These are phyloP conservation scores for Senna siamea DNA, from an alignment of 306 rosid genomes.

Conservation along the genomic window DNA sequence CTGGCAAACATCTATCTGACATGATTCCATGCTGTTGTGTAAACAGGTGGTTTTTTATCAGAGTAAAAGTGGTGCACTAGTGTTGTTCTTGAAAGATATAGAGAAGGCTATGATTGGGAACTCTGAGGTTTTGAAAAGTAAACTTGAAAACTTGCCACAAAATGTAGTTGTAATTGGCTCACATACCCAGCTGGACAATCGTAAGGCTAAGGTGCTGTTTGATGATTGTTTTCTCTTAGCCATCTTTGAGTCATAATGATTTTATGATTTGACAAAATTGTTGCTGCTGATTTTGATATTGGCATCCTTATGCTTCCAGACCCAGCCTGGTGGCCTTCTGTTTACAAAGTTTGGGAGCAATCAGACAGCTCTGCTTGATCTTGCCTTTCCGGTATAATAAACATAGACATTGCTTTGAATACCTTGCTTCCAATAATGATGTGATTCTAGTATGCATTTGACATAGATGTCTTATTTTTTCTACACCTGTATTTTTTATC, in stretches of 20 bases:
- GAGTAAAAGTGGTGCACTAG: constrained; percentile 66
- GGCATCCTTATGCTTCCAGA: constrained; percentile 50
- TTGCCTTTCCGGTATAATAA: constrained; percentile 88
- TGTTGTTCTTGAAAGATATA: constrained; percentile 87
- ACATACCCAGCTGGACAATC: constrained; percentile 80
- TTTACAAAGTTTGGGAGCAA: constrained; percentile 91
- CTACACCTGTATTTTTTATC: neutral
- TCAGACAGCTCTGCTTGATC: constrained; percentile 96
- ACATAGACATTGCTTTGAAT: constrained; percentile 9
- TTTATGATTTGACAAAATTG: constrained; percentile 11
- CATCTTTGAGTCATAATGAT: constrained; percentile 11
- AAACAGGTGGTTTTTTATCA: constrained; percentile 65
- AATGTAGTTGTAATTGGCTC: constrained; percentile 89
- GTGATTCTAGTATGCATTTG: constrained; percentile 33
- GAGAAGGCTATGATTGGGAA: constrained; percentile 81
- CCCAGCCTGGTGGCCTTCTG: constrained; percentile 92
- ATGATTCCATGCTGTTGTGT: constrained; percentile 21
- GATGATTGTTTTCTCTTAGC: constrained; percentile 32
- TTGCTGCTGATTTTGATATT: constrained; percentile 30
- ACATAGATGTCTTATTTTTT: neutral
- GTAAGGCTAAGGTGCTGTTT: constrained; percentile 83
- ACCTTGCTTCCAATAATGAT: constrained; percentile 1
- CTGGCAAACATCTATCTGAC: constrained; percentile 36
- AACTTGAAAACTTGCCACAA: constrained; percentile 73
- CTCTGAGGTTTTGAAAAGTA: constrained; percentile 75